Evolutionary conservation across 495 filamentous ascomycete genomes (phyloP).

Genomic region (Penicillium lagena): DNA sequence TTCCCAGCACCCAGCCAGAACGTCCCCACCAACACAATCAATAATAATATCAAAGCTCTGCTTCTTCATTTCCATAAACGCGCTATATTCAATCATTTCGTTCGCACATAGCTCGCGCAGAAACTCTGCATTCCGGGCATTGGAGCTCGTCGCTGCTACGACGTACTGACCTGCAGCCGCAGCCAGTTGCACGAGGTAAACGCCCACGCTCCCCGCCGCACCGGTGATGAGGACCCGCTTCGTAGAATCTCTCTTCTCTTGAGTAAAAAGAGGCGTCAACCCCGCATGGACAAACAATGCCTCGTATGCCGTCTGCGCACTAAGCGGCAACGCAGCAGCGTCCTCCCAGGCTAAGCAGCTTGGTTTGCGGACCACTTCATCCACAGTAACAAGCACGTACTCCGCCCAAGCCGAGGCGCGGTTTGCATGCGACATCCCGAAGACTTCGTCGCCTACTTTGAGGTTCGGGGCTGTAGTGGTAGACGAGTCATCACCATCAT

Average conservation of each 20-base stretch:
- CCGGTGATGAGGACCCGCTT: constrained; percentile 25
- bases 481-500: not conserved
- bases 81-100: constrained; percentile 22
- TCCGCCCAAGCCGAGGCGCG: constrained; percentile 24
- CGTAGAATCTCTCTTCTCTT: no score
- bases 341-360: constrained; percentile 8
- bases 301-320: constrained; percentile 28
- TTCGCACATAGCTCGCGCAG: constrained; percentile 19
- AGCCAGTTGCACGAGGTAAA: constrained; percentile 31
- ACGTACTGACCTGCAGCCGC: constrained; percentile 15
- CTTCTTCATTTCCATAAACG: constrained; percentile 1
- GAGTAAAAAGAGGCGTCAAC: not conserved
- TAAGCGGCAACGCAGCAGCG: constrained; percentile 26
- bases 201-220: constrained; percentile 25
- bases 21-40: constrained; percentile 27
- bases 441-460: constrained; percentile 25
- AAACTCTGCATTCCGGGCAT: constrained; percentile 23
- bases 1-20: constrained; percentile 19
- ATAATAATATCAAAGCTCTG: constrained; percentile 25
- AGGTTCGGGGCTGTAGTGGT: not conserved
- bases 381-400: constrained; percentile 15
- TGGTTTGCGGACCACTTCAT: constrained; percentile 23
- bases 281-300: constrained; percentile 25
- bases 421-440: constrained; percentile 21
- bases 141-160: constrained; percentile 20